A percentile compares a stretch with the other conserved stretches of the same genome.
phyloP scores from a whole-genome alignment of 1,284 basidiomycete species.

The Ceratobasidium sp. region DNA sequence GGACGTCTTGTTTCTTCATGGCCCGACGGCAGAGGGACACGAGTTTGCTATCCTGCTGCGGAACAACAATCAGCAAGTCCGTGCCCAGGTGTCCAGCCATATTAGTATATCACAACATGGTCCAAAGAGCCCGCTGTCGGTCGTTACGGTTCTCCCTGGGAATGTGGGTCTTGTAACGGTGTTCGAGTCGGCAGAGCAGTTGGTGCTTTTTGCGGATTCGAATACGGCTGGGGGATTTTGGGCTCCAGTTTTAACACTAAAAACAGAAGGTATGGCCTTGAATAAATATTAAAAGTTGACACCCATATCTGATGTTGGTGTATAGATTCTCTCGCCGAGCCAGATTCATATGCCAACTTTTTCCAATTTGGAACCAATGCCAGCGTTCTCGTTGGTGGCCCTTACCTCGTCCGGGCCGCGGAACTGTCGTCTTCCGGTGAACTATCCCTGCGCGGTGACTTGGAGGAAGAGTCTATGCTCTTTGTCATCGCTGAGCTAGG shows the following conservation, averaged over 20 bases:
- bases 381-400: conserved; percentile 68
- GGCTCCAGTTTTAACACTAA: conserved; percentile 62
- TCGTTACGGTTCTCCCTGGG: conserved; percentile 67
- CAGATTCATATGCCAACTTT: conserved; percentile 59
- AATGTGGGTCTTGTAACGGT: conserved; percentile 70
- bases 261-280: conserved; percentile 7
- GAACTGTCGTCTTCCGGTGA: conserved; percentile 56
- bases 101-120: conserved; percentile 18
- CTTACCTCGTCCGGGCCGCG: conserved; percentile 68
- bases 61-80: not conserved
- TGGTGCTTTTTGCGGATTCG: conserved; percentile 75
- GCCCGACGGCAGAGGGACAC: conserved; percentile 69
- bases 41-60: conserved; percentile 65
- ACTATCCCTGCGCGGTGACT: conserved; percentile 64
- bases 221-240: conserved; percentile 70
- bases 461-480: conserved; percentile 61
- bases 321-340: conserved; percentile 54
- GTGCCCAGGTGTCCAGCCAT: not conserved
- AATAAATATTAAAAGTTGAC: not conserved
- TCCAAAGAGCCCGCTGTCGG: conserved; percentile 48
- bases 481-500: conserved; percentile 66
- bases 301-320: conserved; percentile 3
- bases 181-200: conserved; percentile 73
- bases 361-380: conserved; percentile 66
- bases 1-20: conserved; percentile 77